Conservation (phyloP, 768 basidiomycete genomes). For the Suillus decipiens region DNA sequence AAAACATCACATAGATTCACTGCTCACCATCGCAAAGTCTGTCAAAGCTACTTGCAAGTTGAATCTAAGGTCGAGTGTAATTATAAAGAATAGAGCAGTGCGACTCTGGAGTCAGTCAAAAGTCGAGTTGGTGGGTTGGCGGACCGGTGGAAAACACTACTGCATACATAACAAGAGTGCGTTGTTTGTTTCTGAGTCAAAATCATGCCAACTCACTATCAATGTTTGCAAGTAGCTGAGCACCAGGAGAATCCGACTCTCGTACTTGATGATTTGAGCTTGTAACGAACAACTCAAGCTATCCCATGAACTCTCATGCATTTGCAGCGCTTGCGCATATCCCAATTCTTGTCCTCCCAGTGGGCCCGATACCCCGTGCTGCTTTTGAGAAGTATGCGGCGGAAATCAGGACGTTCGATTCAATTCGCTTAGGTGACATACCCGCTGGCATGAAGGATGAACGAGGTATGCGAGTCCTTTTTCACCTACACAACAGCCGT, state of each 20-base stretch:
- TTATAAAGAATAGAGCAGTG: conserved; percentile 3
- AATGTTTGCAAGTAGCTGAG: background rate
- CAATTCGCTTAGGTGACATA: conserved; percentile 79
- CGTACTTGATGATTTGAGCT: conserved; percentile 2
- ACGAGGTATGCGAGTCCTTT: conserved; percentile 51
- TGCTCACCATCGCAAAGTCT: conserved; percentile 27
- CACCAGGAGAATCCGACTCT: background rate
- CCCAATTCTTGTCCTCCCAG: conserved; percentile 81
- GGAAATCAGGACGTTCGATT: conserved; percentile 73
- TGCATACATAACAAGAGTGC: conserved; percentile 6
- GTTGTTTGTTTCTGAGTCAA: conserved; percentile 4
- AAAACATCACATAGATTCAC: conserved; percentile 1
- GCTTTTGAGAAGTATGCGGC: conserved; percentile 73
- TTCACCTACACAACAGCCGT: conserved; percentile 3
- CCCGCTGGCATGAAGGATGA: conserved; percentile 79
- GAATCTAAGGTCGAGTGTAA: conserved; percentile 1
- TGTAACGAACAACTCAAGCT: conserved; percentile 3
- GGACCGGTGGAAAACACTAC: background rate
- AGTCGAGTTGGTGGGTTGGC: conserved; percentile 10
- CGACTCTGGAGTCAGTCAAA: conserved; percentile 17
- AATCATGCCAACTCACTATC: conserved; percentile 2
- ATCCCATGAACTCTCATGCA: conserved; percentile 63
- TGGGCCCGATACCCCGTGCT: conserved; percentile 70
- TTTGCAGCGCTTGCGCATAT: conserved; percentile 88
- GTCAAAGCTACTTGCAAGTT: background rate